A percentile compares a stretch with the other conserved stretches of the same genome.
Evolutionary conservation across 2,329 filamentous ascomycete species (phyloP).

Genomic region (Xylariaceae sp.): DNA sequence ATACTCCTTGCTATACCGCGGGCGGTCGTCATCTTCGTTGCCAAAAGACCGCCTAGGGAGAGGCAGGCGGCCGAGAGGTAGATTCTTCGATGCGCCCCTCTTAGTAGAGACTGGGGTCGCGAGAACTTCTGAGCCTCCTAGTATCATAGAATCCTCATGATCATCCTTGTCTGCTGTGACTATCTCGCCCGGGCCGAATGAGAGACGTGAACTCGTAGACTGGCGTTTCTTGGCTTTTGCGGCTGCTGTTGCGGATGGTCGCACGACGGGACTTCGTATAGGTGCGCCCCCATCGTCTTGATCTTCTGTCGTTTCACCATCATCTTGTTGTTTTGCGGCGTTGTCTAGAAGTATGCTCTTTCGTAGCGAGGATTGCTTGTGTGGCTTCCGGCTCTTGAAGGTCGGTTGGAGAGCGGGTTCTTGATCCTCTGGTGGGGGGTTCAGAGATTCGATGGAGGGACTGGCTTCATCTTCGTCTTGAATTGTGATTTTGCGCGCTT

Average conservation of each 20-base stretch:
- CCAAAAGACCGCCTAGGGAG: constrained; percentile 56
- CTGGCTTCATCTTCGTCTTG: constrained; percentile 58
- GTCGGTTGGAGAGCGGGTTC: constrained; percentile 35
- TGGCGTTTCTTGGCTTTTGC: constrained; percentile 66
- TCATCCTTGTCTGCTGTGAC: constrained; percentile 51
- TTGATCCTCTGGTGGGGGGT: constrained; percentile 27
- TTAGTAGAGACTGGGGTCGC: constrained; percentile 65
- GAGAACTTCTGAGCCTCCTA: constrained; percentile 48
- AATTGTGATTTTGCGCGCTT: constrained; percentile 72
- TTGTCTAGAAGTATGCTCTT: constrained; percentile 51
- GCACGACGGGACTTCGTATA: constrained; percentile 46
- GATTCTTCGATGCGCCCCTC: constrained; percentile 46
- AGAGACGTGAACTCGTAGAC: constrained; percentile 60
- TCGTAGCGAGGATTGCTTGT: constrained; percentile 56
- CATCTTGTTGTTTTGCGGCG: constrained; percentile 17
- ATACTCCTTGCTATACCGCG: constrained; percentile 81
- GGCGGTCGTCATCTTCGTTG: constrained; percentile 62
- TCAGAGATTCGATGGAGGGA: constrained; percentile 19
- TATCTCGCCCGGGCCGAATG: constrained; percentile 63
- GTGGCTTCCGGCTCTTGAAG: constrained; percentile 45
- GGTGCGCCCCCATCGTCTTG: constrained; percentile 45
- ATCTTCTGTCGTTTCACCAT: constrained; percentile 30
- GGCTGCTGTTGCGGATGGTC: constrained; percentile 45
- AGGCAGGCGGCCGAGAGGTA: constrained; percentile 32
- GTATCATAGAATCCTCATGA: constrained; percentile 33